Evolutionary conservation across 345 rosid genomes (phyloP).

Genomic region (Nasturtium officinale): DNA sequence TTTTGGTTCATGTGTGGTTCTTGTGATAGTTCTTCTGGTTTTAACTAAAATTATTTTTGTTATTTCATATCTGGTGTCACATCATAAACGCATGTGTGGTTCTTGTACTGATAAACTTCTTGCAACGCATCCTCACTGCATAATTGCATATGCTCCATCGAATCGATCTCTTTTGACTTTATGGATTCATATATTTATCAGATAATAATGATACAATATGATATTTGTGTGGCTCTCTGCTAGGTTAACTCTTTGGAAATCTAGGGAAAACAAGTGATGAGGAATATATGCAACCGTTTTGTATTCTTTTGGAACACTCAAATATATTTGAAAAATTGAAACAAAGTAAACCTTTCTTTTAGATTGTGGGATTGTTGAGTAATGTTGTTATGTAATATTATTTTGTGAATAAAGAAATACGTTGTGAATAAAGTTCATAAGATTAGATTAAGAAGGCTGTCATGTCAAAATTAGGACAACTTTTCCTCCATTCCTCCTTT

Average conservation of each 20-base stretch:
- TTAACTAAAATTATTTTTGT: background rate
- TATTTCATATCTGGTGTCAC: conserved; percentile 1
- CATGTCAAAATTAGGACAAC: conserved; percentile 48
- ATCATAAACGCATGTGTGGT: conserved; percentile 12
- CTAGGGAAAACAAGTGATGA: conserved; percentile 28
- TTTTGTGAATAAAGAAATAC: conserved; percentile 33
- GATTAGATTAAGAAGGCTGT: conserved; percentile 42
- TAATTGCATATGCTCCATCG: conserved; percentile 16
- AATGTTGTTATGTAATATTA: conserved; percentile 20
- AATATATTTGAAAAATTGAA: conserved; percentile 30
- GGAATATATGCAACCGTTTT: conserved; percentile 29
- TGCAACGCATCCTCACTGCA: conserved; percentile 10
- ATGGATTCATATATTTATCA: conserved; percentile 18
- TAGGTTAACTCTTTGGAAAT: conserved; percentile 12
- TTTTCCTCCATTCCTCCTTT: conserved; percentile 42
- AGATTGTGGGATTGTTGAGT: conserved; percentile 16
- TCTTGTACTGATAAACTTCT: conserved; percentile 7
- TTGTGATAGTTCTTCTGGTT: conserved; percentile 1
- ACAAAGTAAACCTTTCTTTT: conserved; percentile 34
- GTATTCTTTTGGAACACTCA: conserved; percentile 31
- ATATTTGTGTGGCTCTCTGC: conserved; percentile 25
- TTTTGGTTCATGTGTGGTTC: background rate
- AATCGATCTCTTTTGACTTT: conserved; percentile 21
- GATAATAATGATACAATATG: background rate
- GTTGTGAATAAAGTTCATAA: conserved; percentile 32